Conservation (phyloP, 331 rosid genomes). For the Rosa hybrid region DNA sequence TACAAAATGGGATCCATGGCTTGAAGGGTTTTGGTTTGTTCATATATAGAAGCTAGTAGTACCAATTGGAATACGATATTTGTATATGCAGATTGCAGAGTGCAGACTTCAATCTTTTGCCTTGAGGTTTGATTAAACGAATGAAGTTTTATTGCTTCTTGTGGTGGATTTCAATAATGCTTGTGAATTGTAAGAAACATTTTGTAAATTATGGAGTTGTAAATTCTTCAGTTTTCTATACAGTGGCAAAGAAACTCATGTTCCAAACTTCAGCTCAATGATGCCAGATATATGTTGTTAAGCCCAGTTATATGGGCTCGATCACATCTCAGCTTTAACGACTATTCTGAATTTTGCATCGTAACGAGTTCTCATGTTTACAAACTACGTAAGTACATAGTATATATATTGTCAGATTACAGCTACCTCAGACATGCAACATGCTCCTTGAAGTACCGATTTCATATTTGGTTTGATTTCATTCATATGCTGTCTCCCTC, state of each 20-base stretch:
- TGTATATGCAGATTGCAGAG: slow-evolving; percentile 5
- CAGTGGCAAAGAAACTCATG: background rate
- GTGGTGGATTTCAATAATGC: slow-evolving; percentile 1
- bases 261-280: background rate
- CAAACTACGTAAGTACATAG: no score
- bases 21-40: slow-evolving; percentile 27
- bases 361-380: background rate
- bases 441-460: no score
- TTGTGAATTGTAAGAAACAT: background rate
- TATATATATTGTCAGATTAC: background rate
- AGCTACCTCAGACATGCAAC: no score
- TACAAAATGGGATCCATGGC: slow-evolving; percentile 3
- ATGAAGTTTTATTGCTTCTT: background rate
- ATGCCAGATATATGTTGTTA: background rate
- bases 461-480: no score
- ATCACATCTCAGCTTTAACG: background rate
- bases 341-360: background rate
- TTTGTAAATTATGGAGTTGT: background rate
- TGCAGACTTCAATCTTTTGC: background rate
- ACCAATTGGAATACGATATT: background rate
- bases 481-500: no score
- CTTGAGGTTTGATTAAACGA: background rate
- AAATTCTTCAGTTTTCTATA: background rate
- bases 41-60: background rate
- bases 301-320: background rate